Conservation (phyloP, 331 rosid species). For the Pyracantha coccinea region DNA sequence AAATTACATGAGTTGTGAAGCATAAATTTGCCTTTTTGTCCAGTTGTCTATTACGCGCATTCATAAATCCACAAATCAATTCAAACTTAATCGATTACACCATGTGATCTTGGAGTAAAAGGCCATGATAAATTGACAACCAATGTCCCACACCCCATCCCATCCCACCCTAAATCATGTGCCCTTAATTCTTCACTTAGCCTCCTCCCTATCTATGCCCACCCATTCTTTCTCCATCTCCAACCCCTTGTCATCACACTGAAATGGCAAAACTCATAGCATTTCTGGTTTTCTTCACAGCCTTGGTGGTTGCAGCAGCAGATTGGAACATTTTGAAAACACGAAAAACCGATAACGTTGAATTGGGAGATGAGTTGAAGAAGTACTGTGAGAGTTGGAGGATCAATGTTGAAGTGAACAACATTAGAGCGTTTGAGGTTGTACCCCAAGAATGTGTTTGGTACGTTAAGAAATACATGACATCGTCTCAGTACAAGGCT, state of each 20-base stretch:
- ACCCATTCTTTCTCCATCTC: background rate
- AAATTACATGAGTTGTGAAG: constrained; percentile 4
- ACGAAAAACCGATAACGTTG: constrained; percentile 3
- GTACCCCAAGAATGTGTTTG: constrained; percentile 61
- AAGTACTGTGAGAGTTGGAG: constrained; percentile 74
- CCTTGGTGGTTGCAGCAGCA: constrained; percentile 20
- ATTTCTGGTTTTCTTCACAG: constrained; percentile 23
- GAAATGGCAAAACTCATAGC: constrained; percentile 32
- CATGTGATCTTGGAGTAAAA: constrained; percentile 13
- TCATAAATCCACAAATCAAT: background rate
- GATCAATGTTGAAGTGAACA: constrained; percentile 27
- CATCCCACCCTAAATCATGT: background rate
- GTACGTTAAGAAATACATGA: constrained; percentile 46
- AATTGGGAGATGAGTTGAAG: constrained; percentile 31
- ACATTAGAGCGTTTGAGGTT: constrained; percentile 35
- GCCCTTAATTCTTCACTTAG: background rate
- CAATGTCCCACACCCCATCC: constrained; percentile 1
- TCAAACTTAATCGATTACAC: constrained; percentile 8
- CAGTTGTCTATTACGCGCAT: constrained; percentile 1
- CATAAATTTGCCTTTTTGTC: background rate
- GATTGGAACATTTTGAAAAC: constrained; percentile 51
- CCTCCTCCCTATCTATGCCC: background rate
- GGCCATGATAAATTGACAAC: background rate
- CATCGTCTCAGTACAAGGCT: constrained; percentile 46
- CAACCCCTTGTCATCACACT: background rate